Base-by-base conservation (phyloP, 2,329 filamentous ascomycete genomes). In the Lecanosticta acicola region DNA sequence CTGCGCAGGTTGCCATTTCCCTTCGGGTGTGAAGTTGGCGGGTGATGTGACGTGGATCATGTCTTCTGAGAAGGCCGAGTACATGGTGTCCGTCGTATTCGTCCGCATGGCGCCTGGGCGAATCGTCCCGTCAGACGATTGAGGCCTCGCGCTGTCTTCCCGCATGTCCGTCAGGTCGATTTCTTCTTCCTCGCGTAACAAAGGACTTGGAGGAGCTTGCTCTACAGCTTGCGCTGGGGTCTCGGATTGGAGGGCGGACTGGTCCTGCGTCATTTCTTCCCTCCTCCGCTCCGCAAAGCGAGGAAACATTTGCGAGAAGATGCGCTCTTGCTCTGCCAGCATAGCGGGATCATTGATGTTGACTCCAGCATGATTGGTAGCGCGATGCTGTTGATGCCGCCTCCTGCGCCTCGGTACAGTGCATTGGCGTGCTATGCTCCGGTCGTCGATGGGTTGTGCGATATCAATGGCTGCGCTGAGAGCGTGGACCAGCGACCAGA, bases 391-490 rank as follows among this genome's bases (percentile, higher is more conserved):
- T 29, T 11, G 24, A 29, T 29, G 5, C 24, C 24, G 5, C 24
- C 24, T 29, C 58, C 65, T 64, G 21, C 72, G 60, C 21, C 72
- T 63, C 4, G 72, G 72, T 11, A 75, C 62, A 42, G 71, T 75
- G 40, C 71, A 67, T 49, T 72, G 71, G 39, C 67, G 62, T 3
- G 64, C 62, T n/a, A 64, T 49, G 44, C 62, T 69, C 38, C 85
- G 78, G 54, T 87, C 84, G 55, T 89, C 85, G 32, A 88, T 74
- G 1, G 83, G 79, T 0, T 78, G 72, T 10, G 84, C 79, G 16
- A 89, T 77, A 58, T 87, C 82, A 49, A 89, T 84, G 38, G 81
- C 84, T n/a, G 83, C 81, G 58, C 83, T 85, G 8, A 87, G 68
- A 2, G 73, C 72, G 59, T 87, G 81, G 2, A 87, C 68, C 81